These are phyloP conservation scores for Saccharomycopsis sp. DNA, from an alignment of 805 yeast species.

Conservation along the genomic window DNA sequence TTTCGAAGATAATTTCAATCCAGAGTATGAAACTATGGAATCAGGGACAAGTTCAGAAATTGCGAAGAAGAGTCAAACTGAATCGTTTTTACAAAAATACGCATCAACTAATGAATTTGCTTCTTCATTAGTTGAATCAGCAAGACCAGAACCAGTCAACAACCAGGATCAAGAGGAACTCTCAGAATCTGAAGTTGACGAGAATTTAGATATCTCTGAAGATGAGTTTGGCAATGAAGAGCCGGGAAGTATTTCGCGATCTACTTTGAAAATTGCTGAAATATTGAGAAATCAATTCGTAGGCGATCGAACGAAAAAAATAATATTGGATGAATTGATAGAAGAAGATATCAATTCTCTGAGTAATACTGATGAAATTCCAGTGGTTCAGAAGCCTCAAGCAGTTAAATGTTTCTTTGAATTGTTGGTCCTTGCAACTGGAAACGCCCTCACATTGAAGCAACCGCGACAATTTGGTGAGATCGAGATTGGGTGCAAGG, in stretches of 20 bases:
- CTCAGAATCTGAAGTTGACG: slow-evolving; percentile 19
- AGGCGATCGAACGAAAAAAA: slow-evolving; percentile 16
- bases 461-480: slow-evolving; percentile 56
- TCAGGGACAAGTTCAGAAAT: neutral
- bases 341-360: slow-evolving; percentile 21
- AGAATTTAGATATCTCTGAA: slow-evolving; percentile 1
- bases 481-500: slow-evolving; percentile 44
- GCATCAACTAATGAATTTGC: slow-evolving; percentile 16
- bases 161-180: slow-evolving; percentile 8
- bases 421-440: slow-evolving; percentile 71
- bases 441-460: slow-evolving; percentile 56
- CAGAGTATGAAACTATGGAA: slow-evolving; percentile 11
- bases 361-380: slow-evolving; percentile 24
- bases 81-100: slow-evolving; percentile 15
- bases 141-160: slow-evolving; percentile 20
- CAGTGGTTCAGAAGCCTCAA: slow-evolving; percentile 47
- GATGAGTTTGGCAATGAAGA: slow-evolving; percentile 17
- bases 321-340: slow-evolving; percentile 35
- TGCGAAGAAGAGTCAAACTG: slow-evolving; percentile 1
- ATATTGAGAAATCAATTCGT: slow-evolving; percentile 34
- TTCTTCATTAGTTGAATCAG: slow-evolving; percentile 17
- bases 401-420: slow-evolving; percentile 77
- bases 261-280: slow-evolving; percentile 49
- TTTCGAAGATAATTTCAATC: slow-evolving; percentile 6
- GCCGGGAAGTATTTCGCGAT: slow-evolving; percentile 31